Percentiles rank a stretch among this genome's conserved stretches.
These are phyloP conservation scores for Verticillium alfalfae DNA, from an alignment of 2,329 filamentous ascomycete genomes.

Conservation along the genomic window DNA sequence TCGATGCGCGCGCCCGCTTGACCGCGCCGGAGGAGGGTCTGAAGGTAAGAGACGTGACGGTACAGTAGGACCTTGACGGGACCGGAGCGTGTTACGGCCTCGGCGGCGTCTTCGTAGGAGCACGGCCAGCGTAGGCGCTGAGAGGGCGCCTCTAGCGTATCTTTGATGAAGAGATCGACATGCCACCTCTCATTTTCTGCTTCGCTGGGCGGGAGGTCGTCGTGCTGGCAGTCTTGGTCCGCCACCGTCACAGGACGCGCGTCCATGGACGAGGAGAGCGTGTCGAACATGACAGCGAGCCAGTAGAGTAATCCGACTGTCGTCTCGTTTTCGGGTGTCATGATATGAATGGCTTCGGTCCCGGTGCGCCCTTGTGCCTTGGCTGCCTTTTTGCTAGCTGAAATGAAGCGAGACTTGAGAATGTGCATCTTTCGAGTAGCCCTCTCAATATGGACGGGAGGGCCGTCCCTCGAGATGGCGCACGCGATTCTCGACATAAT, in stretches of 20 bases:
- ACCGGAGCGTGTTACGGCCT: slow-evolving; percentile 43
- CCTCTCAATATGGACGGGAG: slow-evolving; percentile 28
- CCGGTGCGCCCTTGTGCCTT: not conserved
- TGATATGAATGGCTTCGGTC: slow-evolving; percentile 1
- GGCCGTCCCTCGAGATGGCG: slow-evolving; percentile 17
- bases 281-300: slow-evolving; percentile 56
- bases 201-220: slow-evolving; percentile 15
- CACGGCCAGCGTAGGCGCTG: slow-evolving; percentile 44
- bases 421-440: slow-evolving; percentile 31
- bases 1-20: slow-evolving; percentile 34
- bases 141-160: slow-evolving; percentile 17
- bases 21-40: slow-evolving; percentile 40
- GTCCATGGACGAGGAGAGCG: slow-evolving; percentile 48
- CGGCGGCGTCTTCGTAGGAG: slow-evolving; percentile 43
- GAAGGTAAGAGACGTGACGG: slow-evolving; percentile 49
- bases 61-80: slow-evolving; percentile 56
- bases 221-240: slow-evolving; percentile 33
- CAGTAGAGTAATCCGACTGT: slow-evolving; percentile 52
- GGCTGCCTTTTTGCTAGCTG: not conserved
- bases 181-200: slow-evolving; percentile 15
- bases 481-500: slow-evolving; percentile 4
- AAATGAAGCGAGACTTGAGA: slow-evolving; percentile 27
- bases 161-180: slow-evolving; percentile 29
- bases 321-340: slow-evolving; percentile 20
- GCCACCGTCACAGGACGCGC: slow-evolving; percentile 26